Conservation (phyloP, 1,284 basidiomycete species). For the Naganishia liquefaciens region DNA sequence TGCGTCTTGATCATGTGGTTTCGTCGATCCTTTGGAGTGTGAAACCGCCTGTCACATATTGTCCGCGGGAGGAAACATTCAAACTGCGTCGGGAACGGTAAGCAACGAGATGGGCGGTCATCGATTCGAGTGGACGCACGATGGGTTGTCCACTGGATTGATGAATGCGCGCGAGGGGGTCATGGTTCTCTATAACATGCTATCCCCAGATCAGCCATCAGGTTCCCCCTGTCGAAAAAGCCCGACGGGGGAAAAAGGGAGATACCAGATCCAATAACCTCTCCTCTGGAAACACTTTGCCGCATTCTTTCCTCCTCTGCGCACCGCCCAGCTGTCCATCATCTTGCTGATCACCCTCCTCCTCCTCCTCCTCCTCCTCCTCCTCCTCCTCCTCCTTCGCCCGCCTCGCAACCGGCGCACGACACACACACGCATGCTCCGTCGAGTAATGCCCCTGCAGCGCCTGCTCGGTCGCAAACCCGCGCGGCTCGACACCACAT, state of each 20-base stretch:
- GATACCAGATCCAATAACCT: conserved; percentile 26
- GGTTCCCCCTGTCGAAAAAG: too few species aligned
- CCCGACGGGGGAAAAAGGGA: conserved; percentile 5
- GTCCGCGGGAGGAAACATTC: conserved; percentile 27
- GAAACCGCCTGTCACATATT: conserved; percentile 12
- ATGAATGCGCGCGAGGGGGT: conserved; percentile 23
- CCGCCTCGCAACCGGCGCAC: background rate
- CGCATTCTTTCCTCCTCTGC: conserved; percentile 14
- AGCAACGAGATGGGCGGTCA: background rate
- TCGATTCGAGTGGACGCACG: background rate
- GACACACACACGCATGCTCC: conserved; percentile 19
- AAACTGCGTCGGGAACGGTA: background rate
- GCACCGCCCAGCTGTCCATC: background rate
- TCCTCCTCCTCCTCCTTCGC: too few species aligned
- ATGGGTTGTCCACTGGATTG: conserved; percentile 25
- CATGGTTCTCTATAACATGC: conserved; percentile 31
- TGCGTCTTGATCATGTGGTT: conserved; percentile 26
- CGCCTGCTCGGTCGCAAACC: background rate
- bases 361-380: too few species aligned
- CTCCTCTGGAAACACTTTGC: conserved; percentile 29
- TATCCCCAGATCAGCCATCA: background rate
- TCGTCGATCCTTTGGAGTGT: conserved; percentile 21
- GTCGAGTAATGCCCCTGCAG: conserved; percentile 22
- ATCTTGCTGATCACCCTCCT: background rate
- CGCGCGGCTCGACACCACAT: conserved; percentile 4